A percentile compares a stretch with the other conserved stretches of the same genome.
Conservation (phyloP, 1,284 basidiomycete species). For the Ceratorhiza oryzae-sativae region DNA sequence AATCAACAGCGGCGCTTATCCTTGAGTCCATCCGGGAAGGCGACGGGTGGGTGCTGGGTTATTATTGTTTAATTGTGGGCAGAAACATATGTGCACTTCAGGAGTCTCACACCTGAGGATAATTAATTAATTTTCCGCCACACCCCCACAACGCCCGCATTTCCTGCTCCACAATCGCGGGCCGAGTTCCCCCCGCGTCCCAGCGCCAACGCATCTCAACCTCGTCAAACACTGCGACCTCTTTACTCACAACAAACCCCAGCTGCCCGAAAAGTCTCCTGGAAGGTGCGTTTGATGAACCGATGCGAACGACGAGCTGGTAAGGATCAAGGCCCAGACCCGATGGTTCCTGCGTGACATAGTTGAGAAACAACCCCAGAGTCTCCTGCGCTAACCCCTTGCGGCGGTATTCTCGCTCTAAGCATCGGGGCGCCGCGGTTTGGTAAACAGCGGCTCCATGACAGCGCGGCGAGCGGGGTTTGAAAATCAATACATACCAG, state of each 20-base stretch:
- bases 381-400: slow-evolving; percentile 73
- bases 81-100: too few species aligned
- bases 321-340: slow-evolving; percentile 42
- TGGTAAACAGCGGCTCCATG: slow-evolving; percentile 21
- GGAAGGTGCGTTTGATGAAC: slow-evolving; percentile 60
- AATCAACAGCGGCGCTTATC: not conserved
- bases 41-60: too few species aligned
- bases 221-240: slow-evolving; percentile 75
- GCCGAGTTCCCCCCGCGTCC: slow-evolving; percentile 40
- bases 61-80: too few species aligned
- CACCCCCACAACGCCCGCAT: slow-evolving; percentile 12
- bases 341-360: slow-evolving; percentile 55
- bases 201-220: slow-evolving; percentile 65
- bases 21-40: not conserved
- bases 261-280: slow-evolving; percentile 70
- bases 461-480: slow-evolving; percentile 8
- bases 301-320: slow-evolving; percentile 63
- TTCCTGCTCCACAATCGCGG: slow-evolving; percentile 5
- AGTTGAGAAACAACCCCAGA: slow-evolving; percentile 68
- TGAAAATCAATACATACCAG: slow-evolving; percentile 57
- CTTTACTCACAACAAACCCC: slow-evolving; percentile 69
- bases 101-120: too few species aligned
- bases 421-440: slow-evolving; percentile 23
- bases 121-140: slow-evolving; percentile 18
- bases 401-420: slow-evolving; percentile 68